These are phyloP conservation scores for Chlorella sp. DNA, from an alignment of 139 green algal species.

Conservation along the genomic window DNA sequence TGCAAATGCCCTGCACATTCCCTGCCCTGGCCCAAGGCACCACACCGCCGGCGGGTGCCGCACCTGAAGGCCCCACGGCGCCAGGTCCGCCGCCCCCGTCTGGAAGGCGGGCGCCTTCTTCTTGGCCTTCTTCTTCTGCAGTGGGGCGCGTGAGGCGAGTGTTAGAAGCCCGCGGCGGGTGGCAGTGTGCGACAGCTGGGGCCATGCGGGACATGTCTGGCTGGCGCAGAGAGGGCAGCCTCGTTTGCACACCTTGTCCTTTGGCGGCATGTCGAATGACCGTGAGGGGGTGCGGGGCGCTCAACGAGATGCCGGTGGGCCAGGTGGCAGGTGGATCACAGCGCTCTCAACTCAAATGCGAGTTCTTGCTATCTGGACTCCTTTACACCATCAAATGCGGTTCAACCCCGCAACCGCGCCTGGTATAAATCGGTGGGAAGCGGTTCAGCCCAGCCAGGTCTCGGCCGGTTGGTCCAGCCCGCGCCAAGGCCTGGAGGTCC, in stretches of 20 bases:
- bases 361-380: too few relatives aligned
- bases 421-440: not conserved
- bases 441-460: not conserved
- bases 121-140: conserved; percentile 13
- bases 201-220: not conserved
- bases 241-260: not conserved
- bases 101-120: conserved; percentile 12
- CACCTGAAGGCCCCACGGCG: conserved; percentile 14
- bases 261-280: conserved; percentile 6
- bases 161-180: too few relatives aligned
- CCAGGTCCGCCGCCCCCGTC: not conserved
- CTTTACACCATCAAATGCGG: not conserved
- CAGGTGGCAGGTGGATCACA: too few relatives aligned
- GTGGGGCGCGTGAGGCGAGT: not conserved
- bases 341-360: too few relatives aligned
- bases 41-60: too few relatives aligned
- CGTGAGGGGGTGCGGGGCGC: not conserved
- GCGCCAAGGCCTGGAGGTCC: not conserved
- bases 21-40: not conserved
- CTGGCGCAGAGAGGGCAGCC: not conserved
- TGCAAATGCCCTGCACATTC: too few relatives aligned
- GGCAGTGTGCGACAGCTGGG: not conserved
- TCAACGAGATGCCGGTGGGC: too few relatives aligned
- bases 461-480: not conserved
- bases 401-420: not conserved